Base-by-base conservation (phyloP, 2,329 filamentous ascomycete genomes). In the Emmonsiellopsis sp. region DNA sequence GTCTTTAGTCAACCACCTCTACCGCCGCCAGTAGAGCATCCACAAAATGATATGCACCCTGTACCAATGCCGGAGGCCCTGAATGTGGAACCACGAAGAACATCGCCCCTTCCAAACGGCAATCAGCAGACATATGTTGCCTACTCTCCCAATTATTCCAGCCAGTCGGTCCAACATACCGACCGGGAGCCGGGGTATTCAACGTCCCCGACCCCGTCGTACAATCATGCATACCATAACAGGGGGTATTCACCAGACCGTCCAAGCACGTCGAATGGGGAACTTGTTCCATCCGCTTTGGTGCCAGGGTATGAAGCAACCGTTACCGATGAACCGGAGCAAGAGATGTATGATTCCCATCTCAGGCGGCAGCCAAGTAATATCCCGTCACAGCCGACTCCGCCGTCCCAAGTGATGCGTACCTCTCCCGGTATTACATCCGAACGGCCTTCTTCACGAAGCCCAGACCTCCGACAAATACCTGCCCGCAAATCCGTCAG, bases 401-500 rank as follows among this genome's bases (percentile, higher is more conserved):
- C 37, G 4, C 31, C 37, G 16, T 16, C 50, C 30, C 50, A 62
- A 15, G 63, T 62, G 13, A 50, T 66, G 20, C 63, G 66, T 32
- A 59, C 61, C 26, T 67, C 67, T 42, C 64, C 65, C 4, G 58
- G 53, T n/a, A 61, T 62, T 5, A 48, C 62, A 11, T 62, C 64
- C 8, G 61, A 66, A n/a, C 59, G 61, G 26, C 59, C 61, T 59
- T 63, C 43, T 54, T 61, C 10, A 55, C 55, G 62, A 48, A 65
- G 65, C 61, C 53, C 68, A 59, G 57, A 67, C 59, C 58, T 67
- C 63, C 61, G 73, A 60, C 58, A 64, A 54, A 71, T 77, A 50
- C 72, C 75, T 7, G 72, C 72, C 7, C 75, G 81, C 13, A 84
- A 84, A 63, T 83, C 81, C 1, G 72, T 84, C 11, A 83, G 80